phyloP scores from a whole-genome alignment of 108 stramenopile genomes.

The Epithemia pelagica region DNA sequence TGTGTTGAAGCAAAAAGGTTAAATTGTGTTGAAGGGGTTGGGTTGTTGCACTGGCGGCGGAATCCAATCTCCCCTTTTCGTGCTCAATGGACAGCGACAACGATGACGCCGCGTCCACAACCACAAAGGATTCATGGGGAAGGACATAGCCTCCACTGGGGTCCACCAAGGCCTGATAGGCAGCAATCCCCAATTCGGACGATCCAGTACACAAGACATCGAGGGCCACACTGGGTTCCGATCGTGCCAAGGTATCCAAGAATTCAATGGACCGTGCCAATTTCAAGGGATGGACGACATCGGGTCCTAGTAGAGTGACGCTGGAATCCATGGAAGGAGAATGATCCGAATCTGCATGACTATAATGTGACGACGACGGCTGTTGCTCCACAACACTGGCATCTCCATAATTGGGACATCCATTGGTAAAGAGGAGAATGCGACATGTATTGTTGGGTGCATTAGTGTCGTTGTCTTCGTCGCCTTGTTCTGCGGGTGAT shows the following conservation, averaged over 20 bases:
- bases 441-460: conserved; percentile 21
- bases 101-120: neutral
- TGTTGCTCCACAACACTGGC: conserved; percentile 29
- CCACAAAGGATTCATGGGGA: conserved; percentile 23
- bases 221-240: conserved; percentile 32
- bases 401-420: conserved; percentile 47
- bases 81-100: neutral
- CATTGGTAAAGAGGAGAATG: conserved; percentile 58
- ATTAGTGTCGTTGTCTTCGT: no score
- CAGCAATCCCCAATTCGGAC: conserved; percentile 33
- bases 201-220: conserved; percentile 46
- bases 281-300: conserved; percentile 29
- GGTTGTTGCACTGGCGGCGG: neutral
- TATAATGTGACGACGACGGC: neutral
- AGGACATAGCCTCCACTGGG: conserved; percentile 48
- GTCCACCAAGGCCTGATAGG: conserved; percentile 46
- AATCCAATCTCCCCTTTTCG: neutral
- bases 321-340: neutral
- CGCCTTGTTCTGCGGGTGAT: no score
- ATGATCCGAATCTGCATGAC: no score
- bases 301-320: neutral
- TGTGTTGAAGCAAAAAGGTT: conserved; percentile 23
- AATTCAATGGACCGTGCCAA: conserved; percentile 30
- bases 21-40: conserved; percentile 28
- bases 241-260: conserved; percentile 24